Evolutionary conservation across 805 yeast genomes (phyloP).

Genomic region (Starmerella floricola): DNA sequence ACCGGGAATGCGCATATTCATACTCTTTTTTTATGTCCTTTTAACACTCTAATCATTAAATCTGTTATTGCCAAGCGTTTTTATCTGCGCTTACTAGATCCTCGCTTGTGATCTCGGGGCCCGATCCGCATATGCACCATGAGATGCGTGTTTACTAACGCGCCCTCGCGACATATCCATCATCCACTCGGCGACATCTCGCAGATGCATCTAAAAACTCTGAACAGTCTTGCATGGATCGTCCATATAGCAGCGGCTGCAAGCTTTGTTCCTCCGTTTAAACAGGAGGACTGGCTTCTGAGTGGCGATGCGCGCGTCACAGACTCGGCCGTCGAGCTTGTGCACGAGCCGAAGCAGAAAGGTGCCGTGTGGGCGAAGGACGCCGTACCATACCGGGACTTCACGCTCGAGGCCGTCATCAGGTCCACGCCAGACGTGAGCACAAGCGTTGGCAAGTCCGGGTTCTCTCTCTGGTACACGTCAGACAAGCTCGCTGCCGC

Average conservation of each 20-base stretch:
- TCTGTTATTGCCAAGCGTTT: no score
- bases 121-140: background rate
- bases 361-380: constrained; percentile 30
- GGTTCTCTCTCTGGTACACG: constrained; percentile 32
- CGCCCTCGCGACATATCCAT: background rate
- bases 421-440: constrained; percentile 19
- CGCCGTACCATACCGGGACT: constrained; percentile 25
- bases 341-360: constrained; percentile 9
- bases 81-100: no score
- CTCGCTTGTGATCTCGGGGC: background rate
- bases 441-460: constrained; percentile 25
- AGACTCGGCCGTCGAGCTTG: constrained; percentile 17
- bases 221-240: constrained; percentile 3
- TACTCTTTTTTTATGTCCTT: no score
- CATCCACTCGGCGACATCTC: constrained; percentile 38
- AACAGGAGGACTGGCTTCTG: constrained; percentile 9
- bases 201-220: background rate
- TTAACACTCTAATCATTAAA: no score
- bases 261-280: constrained; percentile 15
- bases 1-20: no score
- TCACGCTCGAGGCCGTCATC: constrained; percentile 30
- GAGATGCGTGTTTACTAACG: no score
- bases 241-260: constrained; percentile 3
- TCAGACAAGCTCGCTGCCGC: constrained; percentile 17
- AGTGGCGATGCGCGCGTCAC: constrained; percentile 14